Base-by-base conservation (phyloP, 768 basidiomycete species). In the Boletus huronensis region DNA sequence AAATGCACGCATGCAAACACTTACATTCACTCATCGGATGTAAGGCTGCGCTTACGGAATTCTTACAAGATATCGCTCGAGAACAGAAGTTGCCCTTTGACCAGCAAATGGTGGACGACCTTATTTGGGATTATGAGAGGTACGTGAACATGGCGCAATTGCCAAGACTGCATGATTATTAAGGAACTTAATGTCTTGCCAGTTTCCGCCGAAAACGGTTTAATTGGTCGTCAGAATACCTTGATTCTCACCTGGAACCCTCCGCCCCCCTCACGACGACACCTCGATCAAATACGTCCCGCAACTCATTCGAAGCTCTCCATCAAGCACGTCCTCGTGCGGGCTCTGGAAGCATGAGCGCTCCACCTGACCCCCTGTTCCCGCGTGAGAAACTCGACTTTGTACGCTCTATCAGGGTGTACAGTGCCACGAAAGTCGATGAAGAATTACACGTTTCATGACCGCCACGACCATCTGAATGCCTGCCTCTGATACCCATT, bases 1-100 rank as follows among this genome's bases (percentile, higher is more conserved):
- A 90, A 72, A 83, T 87, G 82, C 84, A 88, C 61, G 77, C 82
- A n/a, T 84, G 82, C 71, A 86, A 83, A 70, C 77, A 84, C 63
- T 70, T 88, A 46, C 84, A 90, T 63, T 76, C 77, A 6, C 65
- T 90, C 3, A 72, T 90, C 25, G 81, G 81, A 29, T 85, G 82
- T 63, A 81, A 82, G 62, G 73, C 74, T 34, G 84, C 87, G 5
- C 71, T 90, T 10, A 64, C 59, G 6, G 80, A 81, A 42, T 83
- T 73, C 63, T 63, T 85, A 14, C 48, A 65, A 19, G 75, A 77
- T 26, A 47, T 71, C 7, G 59, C 70, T 40, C 62, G 62, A 35
- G 59, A 64, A 10, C 67, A 64, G 44, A 48, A 56, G 3, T 4
- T 58, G 5, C 29, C 60, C 13, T 57, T 69, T 40, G 62, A 69